These are phyloP conservation scores for Hyaloraphidium curvatum DNA, from an alignment of 192 early-diverging fungal species.

Conservation along the genomic window DNA sequence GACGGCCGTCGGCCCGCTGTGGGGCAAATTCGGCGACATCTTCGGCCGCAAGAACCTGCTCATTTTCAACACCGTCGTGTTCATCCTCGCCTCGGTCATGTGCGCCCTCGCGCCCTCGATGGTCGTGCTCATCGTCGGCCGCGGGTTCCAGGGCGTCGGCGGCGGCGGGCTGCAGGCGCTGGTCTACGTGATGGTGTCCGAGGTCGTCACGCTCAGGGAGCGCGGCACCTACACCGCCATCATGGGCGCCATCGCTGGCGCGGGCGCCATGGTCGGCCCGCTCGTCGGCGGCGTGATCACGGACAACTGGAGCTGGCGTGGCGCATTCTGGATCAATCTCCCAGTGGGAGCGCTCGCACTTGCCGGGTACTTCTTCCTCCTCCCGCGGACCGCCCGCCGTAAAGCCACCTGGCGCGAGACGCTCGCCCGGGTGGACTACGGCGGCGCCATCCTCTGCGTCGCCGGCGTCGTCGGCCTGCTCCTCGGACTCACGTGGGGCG, in stretches of 20 bases:
- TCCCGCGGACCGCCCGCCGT: not conserved
- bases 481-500: not conserved
- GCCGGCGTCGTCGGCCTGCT: not conserved
- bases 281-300: not conserved
- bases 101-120: constrained; percentile 18
- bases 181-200: not conserved
- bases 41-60: constrained; percentile 16
- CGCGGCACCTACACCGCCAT: not conserved
- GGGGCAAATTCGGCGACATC: constrained; percentile 22
- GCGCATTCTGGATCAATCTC: constrained; percentile 3
- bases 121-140: constrained; percentile 12
- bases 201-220: not conserved
- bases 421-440: not conserved
- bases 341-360: not conserved
- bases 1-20: constrained; percentile 16
- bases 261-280: not conserved
- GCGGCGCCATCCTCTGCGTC: not conserved
- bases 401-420: not conserved
- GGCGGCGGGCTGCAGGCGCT: not conserved
- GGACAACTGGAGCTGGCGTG: not conserved
- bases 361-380: not conserved
- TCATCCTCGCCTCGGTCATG: constrained; percentile 15
- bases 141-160: constrained; percentile 10
- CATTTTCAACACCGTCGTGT: constrained; percentile 11
- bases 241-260: not conserved